Conservation (phyloP, 768 basidiomycete genomes). For the Amanita fuliginea region DNA sequence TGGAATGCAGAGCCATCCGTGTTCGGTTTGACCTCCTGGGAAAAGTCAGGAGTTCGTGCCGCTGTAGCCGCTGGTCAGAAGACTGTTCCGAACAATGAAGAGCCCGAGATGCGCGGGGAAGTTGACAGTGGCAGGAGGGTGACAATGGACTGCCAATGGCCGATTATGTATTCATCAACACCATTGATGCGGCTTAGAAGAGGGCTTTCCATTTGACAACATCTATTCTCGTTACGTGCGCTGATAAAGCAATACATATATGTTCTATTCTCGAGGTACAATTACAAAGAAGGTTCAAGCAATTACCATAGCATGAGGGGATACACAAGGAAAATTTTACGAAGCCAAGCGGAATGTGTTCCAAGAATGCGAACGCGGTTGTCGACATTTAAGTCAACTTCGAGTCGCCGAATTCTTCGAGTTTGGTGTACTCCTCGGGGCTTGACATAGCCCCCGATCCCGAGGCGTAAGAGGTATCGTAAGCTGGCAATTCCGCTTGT, state of each 20-base stretch:
- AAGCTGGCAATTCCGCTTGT: constrained; percentile 16
- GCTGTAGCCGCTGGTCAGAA: constrained; percentile 8
- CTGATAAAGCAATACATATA: background rate
- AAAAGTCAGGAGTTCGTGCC: constrained; percentile 3
- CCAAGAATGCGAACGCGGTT: constrained; percentile 6
- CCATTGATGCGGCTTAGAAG: background rate
- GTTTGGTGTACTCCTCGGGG: constrained; percentile 31
- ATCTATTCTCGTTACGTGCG: background rate
- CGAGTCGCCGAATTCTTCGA: constrained; percentile 31
- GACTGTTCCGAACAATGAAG: constrained; percentile 7
- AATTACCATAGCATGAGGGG: background rate
- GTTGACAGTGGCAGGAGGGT: background rate
- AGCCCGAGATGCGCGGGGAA: constrained; percentile 7
- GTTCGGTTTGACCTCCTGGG: constrained; percentile 1
- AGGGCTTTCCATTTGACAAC: background rate
- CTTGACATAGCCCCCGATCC: constrained; percentile 26
- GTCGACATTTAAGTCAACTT: constrained; percentile 12
- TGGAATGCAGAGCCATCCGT: background rate
- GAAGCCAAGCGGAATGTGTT: constrained; percentile 5
- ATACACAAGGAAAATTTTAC: constrained; percentile 1
- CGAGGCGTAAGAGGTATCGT: constrained; percentile 22
- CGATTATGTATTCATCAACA: constrained; percentile 1
- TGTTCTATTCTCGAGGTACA: background rate
- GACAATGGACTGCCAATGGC: background rate
- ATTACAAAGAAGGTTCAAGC: background rate